A percentile compares a stretch with the other conserved stretches of the same genome.
Conservation (phyloP, 345 rosid genomes). For the Eucalyptus urophylla region DNA sequence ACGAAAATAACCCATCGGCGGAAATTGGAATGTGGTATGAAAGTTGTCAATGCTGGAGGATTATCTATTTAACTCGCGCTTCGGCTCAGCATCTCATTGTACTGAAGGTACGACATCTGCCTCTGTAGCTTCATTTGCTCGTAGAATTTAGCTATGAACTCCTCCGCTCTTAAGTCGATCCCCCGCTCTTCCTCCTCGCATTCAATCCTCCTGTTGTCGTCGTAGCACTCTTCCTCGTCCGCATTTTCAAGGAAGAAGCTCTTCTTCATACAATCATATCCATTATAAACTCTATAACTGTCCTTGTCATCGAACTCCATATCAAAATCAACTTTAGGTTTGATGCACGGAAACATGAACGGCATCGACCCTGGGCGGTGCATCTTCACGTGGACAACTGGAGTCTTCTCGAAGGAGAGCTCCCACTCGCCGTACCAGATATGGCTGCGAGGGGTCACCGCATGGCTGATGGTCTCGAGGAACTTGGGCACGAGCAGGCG, state of each 20-base stretch:
- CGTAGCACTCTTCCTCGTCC: not conserved
- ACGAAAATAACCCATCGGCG: too few species aligned
- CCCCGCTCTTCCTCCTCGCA: constrained; percentile 19
- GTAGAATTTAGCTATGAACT: constrained; percentile 70
- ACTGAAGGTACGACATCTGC: constrained; percentile 49
- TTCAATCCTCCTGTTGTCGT: not conserved
- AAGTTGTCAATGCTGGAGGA: not conserved
- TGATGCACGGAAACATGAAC: constrained; percentile 53
- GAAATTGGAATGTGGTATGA: not conserved
- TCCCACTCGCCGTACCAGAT: constrained; percentile 39
- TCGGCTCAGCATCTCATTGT: constrained; percentile 13
- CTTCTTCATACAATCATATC: not conserved
- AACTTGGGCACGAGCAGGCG: constrained; percentile 23
- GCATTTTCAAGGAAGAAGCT: not conserved
- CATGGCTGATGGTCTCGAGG: not conserved
- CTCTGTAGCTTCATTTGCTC: constrained; percentile 74
- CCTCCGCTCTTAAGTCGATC: constrained; percentile 74
- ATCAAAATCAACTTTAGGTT: constrained; percentile 39
- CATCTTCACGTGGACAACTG: constrained; percentile 57
- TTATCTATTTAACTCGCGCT: not conserved
- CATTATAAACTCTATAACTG: not conserved
- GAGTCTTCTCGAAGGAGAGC: constrained; percentile 83
- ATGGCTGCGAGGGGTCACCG: not conserved
- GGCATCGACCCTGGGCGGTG: constrained; percentile 49
- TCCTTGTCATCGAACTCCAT: constrained; percentile 22